A percentile compares a stretch with the other conserved stretches of the same genome.
These are phyloP conservation scores for Curvularia hawaiiensis DNA, from an alignment of 2,329 filamentous ascomycete genomes.

Conservation along the genomic window DNA sequence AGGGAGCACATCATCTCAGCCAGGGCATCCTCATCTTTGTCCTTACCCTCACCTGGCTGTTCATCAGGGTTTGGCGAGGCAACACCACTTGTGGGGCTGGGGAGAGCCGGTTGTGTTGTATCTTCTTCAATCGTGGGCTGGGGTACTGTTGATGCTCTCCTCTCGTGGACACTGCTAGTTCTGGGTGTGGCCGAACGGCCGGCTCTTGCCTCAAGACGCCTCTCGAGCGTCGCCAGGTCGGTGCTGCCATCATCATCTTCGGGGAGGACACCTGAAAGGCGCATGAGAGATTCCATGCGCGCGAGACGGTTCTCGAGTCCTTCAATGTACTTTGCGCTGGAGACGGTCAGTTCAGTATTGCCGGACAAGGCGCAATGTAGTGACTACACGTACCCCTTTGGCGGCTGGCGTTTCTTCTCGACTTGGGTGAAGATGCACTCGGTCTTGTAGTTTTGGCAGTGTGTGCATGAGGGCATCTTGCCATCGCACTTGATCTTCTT, in stretches of 20 bases:
- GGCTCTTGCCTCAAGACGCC: slow-evolving; percentile 63
- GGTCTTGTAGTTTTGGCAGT: slow-evolving; percentile 98
- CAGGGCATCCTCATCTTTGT: slow-evolving; percentile 77
- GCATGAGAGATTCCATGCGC: slow-evolving; percentile 92
- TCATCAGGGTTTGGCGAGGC: slow-evolving; percentile 57
- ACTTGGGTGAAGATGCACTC: slow-evolving; percentile 97
- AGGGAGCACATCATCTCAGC: slow-evolving; percentile 99
- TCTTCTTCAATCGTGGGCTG: slow-evolving; percentile 47
- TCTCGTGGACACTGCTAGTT: slow-evolving; percentile 37
- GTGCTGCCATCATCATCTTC: slow-evolving; percentile 86
- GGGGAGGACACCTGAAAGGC: slow-evolving; percentile 82
- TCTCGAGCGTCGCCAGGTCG: slow-evolving; percentile 87
- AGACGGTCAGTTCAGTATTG: slow-evolving; percentile 8
- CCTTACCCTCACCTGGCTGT: slow-evolving; percentile 46
- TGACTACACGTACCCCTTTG: slow-evolving; percentile 73
- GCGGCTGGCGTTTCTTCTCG: slow-evolving; percentile 97
- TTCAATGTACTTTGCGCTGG: slow-evolving; percentile 95
- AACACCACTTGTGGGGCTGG: slow-evolving; percentile 57
- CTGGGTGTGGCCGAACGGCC: slow-evolving; percentile 30
- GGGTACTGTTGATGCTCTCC: slow-evolving; percentile 41
- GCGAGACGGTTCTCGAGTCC: slow-evolving; percentile 91
- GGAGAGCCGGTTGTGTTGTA: slow-evolving; percentile 53
- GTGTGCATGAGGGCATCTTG: slow-evolving; percentile 90
- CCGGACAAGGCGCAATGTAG: background rate
- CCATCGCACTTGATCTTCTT: slow-evolving; percentile 98